These are phyloP conservation scores for Flaveria linearis DNA, from an alignment of 129 eudicot species.

Conservation along the genomic window DNA sequence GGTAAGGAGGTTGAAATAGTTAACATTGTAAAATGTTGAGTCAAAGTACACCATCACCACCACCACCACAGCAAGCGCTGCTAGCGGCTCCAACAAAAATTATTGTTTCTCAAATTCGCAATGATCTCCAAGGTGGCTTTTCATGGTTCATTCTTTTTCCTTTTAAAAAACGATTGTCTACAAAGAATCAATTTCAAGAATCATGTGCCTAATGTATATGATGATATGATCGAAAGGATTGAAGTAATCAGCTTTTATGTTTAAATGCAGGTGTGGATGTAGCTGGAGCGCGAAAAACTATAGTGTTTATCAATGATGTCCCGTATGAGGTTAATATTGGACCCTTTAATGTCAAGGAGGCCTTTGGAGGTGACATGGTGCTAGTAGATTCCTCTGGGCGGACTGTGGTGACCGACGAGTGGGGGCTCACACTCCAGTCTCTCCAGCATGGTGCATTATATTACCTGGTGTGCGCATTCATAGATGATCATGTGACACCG, in stretches of 20 bases:
- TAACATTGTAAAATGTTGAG: slow-evolving; percentile 42
- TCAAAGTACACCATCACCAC: slow-evolving; percentile 23
- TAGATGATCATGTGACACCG: slow-evolving; percentile 40
- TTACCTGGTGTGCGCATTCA: slow-evolving; percentile 50
- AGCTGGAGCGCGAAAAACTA: slow-evolving; percentile 46
- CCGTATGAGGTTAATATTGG: slow-evolving; percentile 65
- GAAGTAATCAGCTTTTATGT: too few relatives aligned
- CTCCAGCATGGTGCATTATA: slow-evolving; percentile 77
- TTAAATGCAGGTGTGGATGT: too few relatives aligned
- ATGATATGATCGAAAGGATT: not conserved
- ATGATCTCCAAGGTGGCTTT: slow-evolving; percentile 53
- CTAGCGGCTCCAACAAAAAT: slow-evolving; percentile 33
- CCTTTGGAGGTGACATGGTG: slow-evolving; percentile 69
- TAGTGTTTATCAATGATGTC: slow-evolving; percentile 78
- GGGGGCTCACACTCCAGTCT: slow-evolving; percentile 77
- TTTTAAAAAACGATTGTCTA: not conserved
- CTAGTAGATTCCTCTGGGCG: slow-evolving; percentile 66
- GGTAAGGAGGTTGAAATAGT: slow-evolving; percentile 45
- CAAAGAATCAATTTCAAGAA: not conserved
- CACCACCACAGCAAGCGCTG: slow-evolving; percentile 1
- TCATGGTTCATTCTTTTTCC: not conserved
- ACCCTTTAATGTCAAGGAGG: slow-evolving; percentile 64
- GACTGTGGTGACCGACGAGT: slow-evolving; percentile 69
- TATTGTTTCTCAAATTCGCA: slow-evolving; percentile 36
- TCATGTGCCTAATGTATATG: not conserved